These are phyloP conservation scores for Stagonosporopsis rhizophila DNA, from an alignment of 2,329 filamentous ascomycete species.

Conservation along the genomic window DNA sequence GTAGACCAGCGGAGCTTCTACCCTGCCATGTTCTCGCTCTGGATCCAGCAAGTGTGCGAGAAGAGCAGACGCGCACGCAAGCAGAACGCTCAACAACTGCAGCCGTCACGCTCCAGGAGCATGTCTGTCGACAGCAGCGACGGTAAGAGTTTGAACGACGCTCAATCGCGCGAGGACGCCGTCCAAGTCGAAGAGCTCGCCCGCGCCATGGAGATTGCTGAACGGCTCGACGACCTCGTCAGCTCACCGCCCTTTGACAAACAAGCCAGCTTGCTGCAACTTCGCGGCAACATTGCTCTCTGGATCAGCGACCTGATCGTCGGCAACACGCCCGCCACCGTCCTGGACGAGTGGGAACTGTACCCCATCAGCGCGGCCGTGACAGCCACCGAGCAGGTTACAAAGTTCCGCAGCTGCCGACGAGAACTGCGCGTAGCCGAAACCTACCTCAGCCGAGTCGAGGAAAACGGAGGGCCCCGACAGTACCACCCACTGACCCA, in stretches of 20 bases:
- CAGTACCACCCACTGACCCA: slow-evolving; percentile 25
- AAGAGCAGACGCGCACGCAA: slow-evolving; percentile 57
- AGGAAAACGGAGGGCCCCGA: slow-evolving; percentile 26
- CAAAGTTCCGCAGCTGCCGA: slow-evolving; percentile 24
- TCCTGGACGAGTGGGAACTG: slow-evolving; percentile 27
- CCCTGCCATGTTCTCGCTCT: slow-evolving; percentile 78
- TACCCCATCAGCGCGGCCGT: slow-evolving; percentile 6
- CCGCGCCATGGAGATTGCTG: slow-evolving; percentile 68
- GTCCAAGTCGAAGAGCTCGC: slow-evolving; percentile 62
- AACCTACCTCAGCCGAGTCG: slow-evolving; percentile 32
- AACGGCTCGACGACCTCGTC: slow-evolving; percentile 74
- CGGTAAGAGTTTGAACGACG: slow-evolving; percentile 14
- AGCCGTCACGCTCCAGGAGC: slow-evolving; percentile 20
- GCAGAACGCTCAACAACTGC: slow-evolving; percentile 8
- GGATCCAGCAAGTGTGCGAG: slow-evolving; percentile 76
- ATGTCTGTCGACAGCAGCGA: slow-evolving; percentile 21
- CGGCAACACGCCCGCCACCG: slow-evolving; percentile 19
- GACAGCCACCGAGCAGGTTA: slow-evolving; percentile 19
- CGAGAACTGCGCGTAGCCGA: slow-evolving; percentile 34
- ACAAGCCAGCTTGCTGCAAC: slow-evolving; percentile 69
- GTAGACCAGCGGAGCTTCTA: slow-evolving; percentile 79
- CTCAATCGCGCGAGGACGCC: slow-evolving; percentile 31
- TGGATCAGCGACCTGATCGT: slow-evolving; percentile 75
- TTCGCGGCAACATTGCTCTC: slow-evolving; percentile 76
- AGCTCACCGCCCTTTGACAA: slow-evolving; percentile 73